Percentiles rank a stretch among this genome's conserved stretches.
phyloP scores from a whole-genome alignment of 495 filamentous ascomycete species.

The Hypoxylon lienhwacheense region DNA sequence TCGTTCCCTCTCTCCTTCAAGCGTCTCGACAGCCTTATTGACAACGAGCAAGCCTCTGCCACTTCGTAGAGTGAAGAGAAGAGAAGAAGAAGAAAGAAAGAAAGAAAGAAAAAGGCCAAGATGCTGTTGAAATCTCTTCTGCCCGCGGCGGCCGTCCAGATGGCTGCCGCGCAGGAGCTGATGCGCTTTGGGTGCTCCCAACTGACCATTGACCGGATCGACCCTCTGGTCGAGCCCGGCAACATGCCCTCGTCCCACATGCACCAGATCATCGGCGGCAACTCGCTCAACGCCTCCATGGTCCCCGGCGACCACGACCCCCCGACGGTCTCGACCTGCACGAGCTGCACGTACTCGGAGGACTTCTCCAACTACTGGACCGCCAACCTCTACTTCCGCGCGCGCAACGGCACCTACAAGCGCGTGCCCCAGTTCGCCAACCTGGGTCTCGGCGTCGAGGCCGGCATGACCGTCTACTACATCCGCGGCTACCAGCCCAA shows the following conservation, averaged over 20 bases:
- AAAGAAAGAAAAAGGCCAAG: background rate
- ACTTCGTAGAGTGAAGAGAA: background rate
- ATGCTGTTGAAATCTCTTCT: slow-evolving; percentile 38
- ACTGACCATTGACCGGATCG: slow-evolving; percentile 48
- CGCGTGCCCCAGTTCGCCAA: no score
- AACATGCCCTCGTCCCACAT: slow-evolving; percentile 43
- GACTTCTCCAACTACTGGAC: slow-evolving; percentile 54
- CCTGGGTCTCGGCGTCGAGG: slow-evolving; percentile 45
- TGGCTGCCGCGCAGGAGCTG: slow-evolving; percentile 47
- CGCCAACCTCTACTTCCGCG: slow-evolving; percentile 48
- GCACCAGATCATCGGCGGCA: slow-evolving; percentile 49
- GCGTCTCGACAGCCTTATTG: slow-evolving; percentile 1
- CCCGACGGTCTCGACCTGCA: slow-evolving; percentile 42
- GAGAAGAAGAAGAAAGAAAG: background rate
- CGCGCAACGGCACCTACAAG: slow-evolving; percentile 51
- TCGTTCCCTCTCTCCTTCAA: slow-evolving; percentile 6
- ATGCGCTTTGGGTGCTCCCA: slow-evolving; percentile 53
- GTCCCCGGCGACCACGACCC: slow-evolving; percentile 41
- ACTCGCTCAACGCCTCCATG: slow-evolving; percentile 50
- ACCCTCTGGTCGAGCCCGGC: slow-evolving; percentile 49
- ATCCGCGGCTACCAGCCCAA: slow-evolving; percentile 51
- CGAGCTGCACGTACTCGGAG: slow-evolving; percentile 45
- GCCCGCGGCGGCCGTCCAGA: slow-evolving; percentile 32
- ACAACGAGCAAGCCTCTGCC: background rate
- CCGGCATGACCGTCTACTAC: slow-evolving; percentile 53